Percentiles rank a stretch among this genome's conserved stretches.
Conservation (phyloP, 2,329 filamentous ascomycete genomes). For the Fusarium sororula region DNA sequence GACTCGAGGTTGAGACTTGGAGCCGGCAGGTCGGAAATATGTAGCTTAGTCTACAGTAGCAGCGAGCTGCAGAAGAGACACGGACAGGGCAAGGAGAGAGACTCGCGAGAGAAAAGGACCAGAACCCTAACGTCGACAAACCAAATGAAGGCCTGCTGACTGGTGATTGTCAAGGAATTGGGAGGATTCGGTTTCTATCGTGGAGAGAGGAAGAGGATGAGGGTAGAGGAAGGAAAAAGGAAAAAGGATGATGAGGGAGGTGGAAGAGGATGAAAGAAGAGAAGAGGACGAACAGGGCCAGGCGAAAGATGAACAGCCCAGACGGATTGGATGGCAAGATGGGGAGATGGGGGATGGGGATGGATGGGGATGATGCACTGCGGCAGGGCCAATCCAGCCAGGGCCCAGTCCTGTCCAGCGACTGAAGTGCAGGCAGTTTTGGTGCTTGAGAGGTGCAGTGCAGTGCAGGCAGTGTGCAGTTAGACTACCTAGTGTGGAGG, state of each 20-base stretch:
- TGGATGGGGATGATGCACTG: slow-evolving; percentile 37
- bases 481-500: slow-evolving; percentile 34
- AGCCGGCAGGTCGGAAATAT: slow-evolving; percentile 27
- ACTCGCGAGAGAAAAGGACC: slow-evolving; percentile 47
- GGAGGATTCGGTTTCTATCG: slow-evolving; percentile 51
- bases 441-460: not conserved
- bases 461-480: slow-evolving; percentile 9
- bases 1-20: slow-evolving; percentile 14
- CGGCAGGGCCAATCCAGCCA: not conserved
- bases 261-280: slow-evolving; percentile 40
- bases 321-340: slow-evolving; percentile 35
- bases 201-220: slow-evolving; percentile 39
- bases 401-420: not conserved
- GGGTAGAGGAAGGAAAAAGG: slow-evolving; percentile 28
- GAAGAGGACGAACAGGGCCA: slow-evolving; percentile 26
- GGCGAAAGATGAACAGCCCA: slow-evolving; percentile 21
- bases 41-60: slow-evolving; percentile 41
- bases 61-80: slow-evolving; percentile 43
- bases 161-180: slow-evolving; percentile 45
- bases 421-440: not conserved
- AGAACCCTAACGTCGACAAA: slow-evolving; percentile 47
- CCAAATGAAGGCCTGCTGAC: slow-evolving; percentile 45
- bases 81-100: slow-evolving; percentile 33
- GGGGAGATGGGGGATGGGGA: slow-evolving; percentile 41
- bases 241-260: slow-evolving; percentile 36